A percentile compares a stretch with the other conserved stretches of the same genome.
Evolutionary conservation across 306 rosid genomes (phyloP).

Genomic region (Cucurbita pepo): DNA sequence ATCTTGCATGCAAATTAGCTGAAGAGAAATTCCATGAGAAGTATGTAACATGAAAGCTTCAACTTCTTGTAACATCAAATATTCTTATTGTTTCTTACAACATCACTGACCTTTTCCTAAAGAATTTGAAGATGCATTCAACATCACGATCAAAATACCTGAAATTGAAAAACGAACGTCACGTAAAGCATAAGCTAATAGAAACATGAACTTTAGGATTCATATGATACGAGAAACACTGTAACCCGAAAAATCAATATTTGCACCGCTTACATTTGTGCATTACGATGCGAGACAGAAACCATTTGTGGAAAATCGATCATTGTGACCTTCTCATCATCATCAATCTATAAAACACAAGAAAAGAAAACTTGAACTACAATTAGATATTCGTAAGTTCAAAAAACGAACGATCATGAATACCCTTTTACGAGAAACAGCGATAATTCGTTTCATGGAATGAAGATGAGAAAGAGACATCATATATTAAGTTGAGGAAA

Average conservation of each 20-base stretch:
- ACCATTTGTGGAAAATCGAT: constrained; percentile 97
- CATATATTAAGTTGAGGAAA: background rate
- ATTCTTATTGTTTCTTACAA: background rate
- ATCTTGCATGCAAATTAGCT: background rate
- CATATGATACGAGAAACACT: background rate
- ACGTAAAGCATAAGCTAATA: background rate
- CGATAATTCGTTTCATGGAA: no score
- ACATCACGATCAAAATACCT: constrained; percentile 99
- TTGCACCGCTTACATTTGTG: constrained; percentile 53
- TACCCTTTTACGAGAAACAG: no score
- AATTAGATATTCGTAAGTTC: background rate
- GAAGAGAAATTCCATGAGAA: background rate
- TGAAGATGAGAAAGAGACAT: background rate
- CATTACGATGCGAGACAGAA: constrained; percentile 76
- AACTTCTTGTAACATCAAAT: background rate
- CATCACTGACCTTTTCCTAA: constrained; percentile 57
- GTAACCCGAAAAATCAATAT: background rate
- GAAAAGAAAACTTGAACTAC: background rate
- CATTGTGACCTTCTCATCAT: constrained; percentile 74
- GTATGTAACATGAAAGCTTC: background rate
- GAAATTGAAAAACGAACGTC: constrained; percentile 6
- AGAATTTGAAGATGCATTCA: constrained; percentile 78
- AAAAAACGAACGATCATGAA: background rate
- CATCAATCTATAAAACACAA: constrained; percentile 41
- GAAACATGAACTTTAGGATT: background rate